These are phyloP conservation scores for Lotmaria passim DNA, from an alignment of 208 protist genomes.

Conservation along the genomic window DNA sequence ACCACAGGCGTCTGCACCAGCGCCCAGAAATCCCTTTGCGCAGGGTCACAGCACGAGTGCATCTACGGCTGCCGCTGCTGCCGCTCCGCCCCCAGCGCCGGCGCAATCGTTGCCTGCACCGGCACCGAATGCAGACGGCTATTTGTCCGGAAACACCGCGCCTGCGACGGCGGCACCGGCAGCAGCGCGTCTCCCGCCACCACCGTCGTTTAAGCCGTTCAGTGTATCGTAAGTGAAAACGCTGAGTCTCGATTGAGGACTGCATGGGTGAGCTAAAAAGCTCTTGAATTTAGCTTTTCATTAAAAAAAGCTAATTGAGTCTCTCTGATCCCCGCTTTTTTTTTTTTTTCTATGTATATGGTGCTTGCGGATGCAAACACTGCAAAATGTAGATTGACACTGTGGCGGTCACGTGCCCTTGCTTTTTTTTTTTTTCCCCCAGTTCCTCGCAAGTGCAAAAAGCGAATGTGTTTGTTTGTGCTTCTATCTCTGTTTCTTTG, in stretches of 20 bases:
- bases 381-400: not conserved
- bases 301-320: no score
- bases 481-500: not conserved
- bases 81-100: not conserved
- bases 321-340: not conserved
- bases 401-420: no score
- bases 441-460: no score
- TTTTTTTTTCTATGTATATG: not conserved
- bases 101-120: not conserved
- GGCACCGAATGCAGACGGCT: not conserved
- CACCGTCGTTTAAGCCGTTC: constrained; percentile 47
- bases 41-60: not conserved
- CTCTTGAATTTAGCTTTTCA: not conserved
- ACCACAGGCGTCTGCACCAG: not conserved
- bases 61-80: not conserved
- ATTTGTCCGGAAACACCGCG: not conserved
- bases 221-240: constrained; percentile 13
- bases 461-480: no score
- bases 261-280: not conserved
- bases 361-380: not conserved
- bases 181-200: constrained; percentile 14
- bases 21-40: constrained; percentile 3
- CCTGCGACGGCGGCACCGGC: not conserved
- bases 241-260: not conserved
- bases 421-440: constrained; percentile 1